Conservation (phyloP, 106 monocot species). For the Agapanthus africanus region DNA sequence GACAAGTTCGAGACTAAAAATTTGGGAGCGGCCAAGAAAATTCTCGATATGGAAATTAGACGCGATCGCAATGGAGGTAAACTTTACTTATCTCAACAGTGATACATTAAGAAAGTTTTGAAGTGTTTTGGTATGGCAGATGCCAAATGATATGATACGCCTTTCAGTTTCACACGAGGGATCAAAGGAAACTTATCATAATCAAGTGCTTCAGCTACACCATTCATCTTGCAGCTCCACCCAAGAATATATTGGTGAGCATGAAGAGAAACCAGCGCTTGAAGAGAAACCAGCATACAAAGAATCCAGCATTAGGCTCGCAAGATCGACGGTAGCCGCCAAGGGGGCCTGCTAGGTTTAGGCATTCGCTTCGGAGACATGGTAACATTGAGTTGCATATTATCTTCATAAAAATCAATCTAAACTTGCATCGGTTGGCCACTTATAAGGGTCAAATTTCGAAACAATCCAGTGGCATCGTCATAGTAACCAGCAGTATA, state of each 20-base stretch:
- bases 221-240: conserved; percentile 18
- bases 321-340: conserved; percentile 15
- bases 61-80: too few relatives aligned
- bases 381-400: conserved; percentile 18
- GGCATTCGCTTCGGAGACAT: background rate
- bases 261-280: conserved; percentile 3
- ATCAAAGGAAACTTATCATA: background rate
- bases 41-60: too few relatives aligned
- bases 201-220: conserved; percentile 1
- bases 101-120: too few relatives aligned
- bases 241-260: conserved; percentile 21
- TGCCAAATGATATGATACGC: background rate
- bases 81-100: too few relatives aligned
- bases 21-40: too few relatives aligned
- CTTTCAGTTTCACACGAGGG: background rate
- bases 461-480: too few relatives aligned
- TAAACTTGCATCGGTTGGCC: conserved; percentile 24
- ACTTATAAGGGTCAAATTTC: conserved; percentile 15
- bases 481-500: too few relatives aligned
- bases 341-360: conserved; percentile 22
- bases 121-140: too few relatives aligned
- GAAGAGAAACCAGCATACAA: conserved; percentile 24
- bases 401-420: conserved; percentile 21
- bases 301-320: conserved; percentile 9
- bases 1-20: too few relatives aligned